Evolutionary conservation across 352 stramenopile genomes (phyloP), one percentile per base, ranked within the genome.

Genomic region (Globisporangium paroecandrum): DNA sequence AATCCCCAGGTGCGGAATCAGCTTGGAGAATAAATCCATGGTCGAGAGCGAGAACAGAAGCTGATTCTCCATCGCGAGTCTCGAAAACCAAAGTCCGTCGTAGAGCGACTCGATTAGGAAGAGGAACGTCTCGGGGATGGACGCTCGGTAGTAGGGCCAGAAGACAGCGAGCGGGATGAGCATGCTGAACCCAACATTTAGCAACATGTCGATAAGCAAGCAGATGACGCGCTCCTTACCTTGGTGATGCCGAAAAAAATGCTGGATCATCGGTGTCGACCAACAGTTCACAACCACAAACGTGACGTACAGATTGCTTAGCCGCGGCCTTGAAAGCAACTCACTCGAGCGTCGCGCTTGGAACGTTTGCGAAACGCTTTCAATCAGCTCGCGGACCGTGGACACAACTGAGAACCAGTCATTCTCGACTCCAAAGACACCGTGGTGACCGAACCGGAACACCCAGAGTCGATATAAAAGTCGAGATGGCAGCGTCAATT

Each of bases 1-100:
- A 24, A 76, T 77, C 27, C 64, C 72, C 3, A 74, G 3, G 24
- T 77, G 73, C 6, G 66, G 66, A 0, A 79, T 49, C 32, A 79
- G 47, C 65, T 69, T 77, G 18, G 62, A 72, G 27, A 70, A 4
- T n/a, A 67, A 41, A 43, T 77, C 67, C 20, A 38, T 22, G 7
- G 22, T 53, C 5, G 66, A 55, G 4, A 69, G 22, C 18, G 71
- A 71, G 25, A 77, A 74, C 12, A 77, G 46, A 12, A 66, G 43
- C 54, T 70, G 65, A 49, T 65, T 71, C 58, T 77, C 68, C 49
- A 73, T 70, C 22, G 70, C 62, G 38, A 76, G 55, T 20, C 68
- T 70, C 15, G 61, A 56, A 41, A 75, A 74, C 65, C 61, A 73
- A 12, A 77, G 53, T 55, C 72, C 65, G 63, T 72, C 65, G 43